Evolutionary conservation across 108 stramenopile species (phyloP).

Genomic region (Nannochloropsis salina): DNA sequence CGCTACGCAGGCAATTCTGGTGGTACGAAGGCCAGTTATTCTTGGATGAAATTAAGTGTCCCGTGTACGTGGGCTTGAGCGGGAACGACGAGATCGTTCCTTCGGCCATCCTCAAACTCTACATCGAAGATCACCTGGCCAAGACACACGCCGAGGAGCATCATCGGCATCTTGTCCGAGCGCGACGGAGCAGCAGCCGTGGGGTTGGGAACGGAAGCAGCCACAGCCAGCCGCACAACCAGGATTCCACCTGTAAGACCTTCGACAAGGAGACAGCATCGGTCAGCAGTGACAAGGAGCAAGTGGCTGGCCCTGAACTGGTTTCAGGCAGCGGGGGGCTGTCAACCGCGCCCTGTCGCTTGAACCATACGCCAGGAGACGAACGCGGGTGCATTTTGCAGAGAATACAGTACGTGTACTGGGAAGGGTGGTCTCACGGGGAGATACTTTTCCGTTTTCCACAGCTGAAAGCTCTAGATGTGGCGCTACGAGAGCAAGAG

Average conservation of each 20-base stretch:
- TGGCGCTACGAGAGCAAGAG: constrained; percentile 7
- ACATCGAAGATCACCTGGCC: neutral
- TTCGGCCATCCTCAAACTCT: neutral
- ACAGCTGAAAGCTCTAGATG: neutral
- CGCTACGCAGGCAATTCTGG: constrained; percentile 31
- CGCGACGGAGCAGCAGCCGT: neutral
- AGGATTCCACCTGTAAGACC: too few species aligned
- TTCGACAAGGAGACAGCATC: neutral
- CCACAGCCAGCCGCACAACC: neutral
- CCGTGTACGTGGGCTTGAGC: constrained; percentile 25
- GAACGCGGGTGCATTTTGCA: constrained; percentile 8
- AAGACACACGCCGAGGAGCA: constrained; percentile 3
- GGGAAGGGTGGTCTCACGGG: constrained; percentile 16
- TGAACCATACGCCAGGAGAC: neutral
- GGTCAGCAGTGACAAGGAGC: neutral
- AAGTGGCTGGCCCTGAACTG: neutral
- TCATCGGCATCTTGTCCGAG: neutral
- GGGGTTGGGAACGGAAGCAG: neutral
- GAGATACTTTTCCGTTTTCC: constrained; percentile 17
- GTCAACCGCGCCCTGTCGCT: neutral
- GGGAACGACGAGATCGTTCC: constrained; percentile 24
- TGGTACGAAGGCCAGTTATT: constrained; percentile 37
- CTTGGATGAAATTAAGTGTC: constrained; percentile 25
- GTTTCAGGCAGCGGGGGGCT: neutral
- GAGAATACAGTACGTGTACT: neutral